These are phyloP conservation scores for Penicillium steckii DNA, from an alignment of 495 filamentous ascomycete species.

Conservation along the genomic window DNA sequence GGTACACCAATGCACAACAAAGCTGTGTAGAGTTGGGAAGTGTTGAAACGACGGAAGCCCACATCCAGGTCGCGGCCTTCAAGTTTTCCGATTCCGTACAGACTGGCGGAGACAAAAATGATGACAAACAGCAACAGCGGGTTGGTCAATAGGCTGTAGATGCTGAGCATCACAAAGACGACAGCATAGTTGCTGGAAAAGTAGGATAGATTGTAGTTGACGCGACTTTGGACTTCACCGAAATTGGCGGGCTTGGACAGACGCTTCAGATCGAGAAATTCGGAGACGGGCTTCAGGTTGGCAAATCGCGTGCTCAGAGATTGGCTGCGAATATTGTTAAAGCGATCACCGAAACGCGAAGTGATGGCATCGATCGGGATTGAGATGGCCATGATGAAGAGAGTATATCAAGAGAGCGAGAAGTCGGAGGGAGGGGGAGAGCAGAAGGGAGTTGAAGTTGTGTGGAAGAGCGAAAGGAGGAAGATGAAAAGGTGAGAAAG, in stretches of 20 bases:
- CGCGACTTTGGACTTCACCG: conserved; percentile 83
- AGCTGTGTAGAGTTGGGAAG: conserved; percentile 93
- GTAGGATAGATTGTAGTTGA: conserved; percentile 96
- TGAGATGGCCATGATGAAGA: conserved; percentile 74
- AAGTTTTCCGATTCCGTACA: conserved; percentile 88
- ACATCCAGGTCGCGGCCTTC: conserved; percentile 84
- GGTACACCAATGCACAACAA: conserved; percentile 79
- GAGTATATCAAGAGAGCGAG: conserved; percentile 5
- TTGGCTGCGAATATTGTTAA: conserved; percentile 74
- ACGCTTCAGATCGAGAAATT: conserved; percentile 95
- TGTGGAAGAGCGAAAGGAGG: conserved; percentile 10
- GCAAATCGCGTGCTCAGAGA: conserved; percentile 80
- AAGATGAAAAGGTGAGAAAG: conserved; percentile 5
- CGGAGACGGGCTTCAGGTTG: conserved; percentile 86
- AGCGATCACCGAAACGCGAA: conserved; percentile 75
- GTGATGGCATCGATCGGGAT: conserved; percentile 90
- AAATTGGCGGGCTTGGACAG: conserved; percentile 92
- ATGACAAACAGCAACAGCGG: conserved; percentile 84
- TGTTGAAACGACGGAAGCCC: conserved; percentile 74
- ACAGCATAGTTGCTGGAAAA: conserved; percentile 98
- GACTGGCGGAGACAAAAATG: conserved; percentile 75
- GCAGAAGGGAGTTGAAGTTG: conserved; percentile 3
- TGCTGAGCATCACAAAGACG: conserved; percentile 88
- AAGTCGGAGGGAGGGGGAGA: conserved; percentile 1
- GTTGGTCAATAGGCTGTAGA: conserved; percentile 93